Evolutionary conservation across 305 asterid species (phyloP).

Genomic region (Withania somnifera): DNA sequence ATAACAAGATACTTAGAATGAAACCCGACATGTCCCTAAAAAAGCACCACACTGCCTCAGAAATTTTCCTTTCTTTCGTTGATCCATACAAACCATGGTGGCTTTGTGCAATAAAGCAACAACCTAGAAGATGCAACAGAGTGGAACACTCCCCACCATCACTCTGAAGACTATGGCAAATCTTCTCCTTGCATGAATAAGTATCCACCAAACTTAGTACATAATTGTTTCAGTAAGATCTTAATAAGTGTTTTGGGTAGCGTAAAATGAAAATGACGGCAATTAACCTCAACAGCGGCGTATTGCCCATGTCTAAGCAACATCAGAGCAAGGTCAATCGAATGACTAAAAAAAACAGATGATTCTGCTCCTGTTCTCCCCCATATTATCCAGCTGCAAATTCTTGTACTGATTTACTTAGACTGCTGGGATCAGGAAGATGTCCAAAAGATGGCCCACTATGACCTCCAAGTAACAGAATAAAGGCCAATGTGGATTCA

Average conservation of each 20-base stretch:
- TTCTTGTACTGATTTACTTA: conserved; percentile 54
- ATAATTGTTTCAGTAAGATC: conserved; percentile 32
- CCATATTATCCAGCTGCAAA: conserved; percentile 89
- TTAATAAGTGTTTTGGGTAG: background rate
- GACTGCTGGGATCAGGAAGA: conserved; percentile 48
- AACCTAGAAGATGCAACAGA: conserved; percentile 84
- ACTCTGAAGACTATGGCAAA: conserved; percentile 65
- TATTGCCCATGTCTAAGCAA: conserved; percentile 75
- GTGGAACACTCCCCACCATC: conserved; percentile 50
- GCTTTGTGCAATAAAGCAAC: conserved; percentile 81
- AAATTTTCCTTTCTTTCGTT: conserved; percentile 53
- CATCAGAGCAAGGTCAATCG: conserved; percentile 61
- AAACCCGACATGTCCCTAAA: conserved; percentile 46
- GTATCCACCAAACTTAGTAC: conserved; percentile 72
- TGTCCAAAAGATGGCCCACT: conserved; percentile 27
- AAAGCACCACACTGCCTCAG: conserved; percentile 81
- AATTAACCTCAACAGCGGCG: conserved; percentile 69
- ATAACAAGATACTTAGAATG: background rate
- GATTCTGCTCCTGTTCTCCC: conserved; percentile 72
- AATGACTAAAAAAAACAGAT: conserved; percentile 68
- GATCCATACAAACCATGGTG: conserved; percentile 48
- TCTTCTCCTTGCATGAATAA: conserved; percentile 66
- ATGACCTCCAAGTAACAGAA: conserved; percentile 46
- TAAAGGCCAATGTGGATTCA: conserved; percentile 62
- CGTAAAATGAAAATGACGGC: conserved; percentile 6